These are phyloP conservation scores for Otatea glauca DNA, from an alignment of 176 grass and related monocot genomes.

Conservation along the genomic window DNA sequence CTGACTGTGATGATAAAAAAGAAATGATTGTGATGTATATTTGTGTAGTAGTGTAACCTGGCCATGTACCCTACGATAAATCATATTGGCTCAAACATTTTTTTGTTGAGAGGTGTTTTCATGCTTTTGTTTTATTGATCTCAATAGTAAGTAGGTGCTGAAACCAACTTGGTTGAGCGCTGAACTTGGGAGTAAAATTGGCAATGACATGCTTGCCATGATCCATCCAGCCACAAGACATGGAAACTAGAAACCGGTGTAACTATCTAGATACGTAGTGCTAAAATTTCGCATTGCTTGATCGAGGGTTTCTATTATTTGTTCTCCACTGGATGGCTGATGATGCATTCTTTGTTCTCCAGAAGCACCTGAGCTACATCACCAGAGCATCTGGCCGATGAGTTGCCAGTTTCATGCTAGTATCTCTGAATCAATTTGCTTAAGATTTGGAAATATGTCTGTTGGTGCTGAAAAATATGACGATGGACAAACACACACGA, in stretches of 20 bases:
- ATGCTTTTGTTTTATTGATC: neutral
- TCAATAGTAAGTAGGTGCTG: neutral
- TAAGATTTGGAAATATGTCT: conserved; percentile 83
- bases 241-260: neutral
- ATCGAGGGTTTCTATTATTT: conserved; percentile 4
- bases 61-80: neutral
- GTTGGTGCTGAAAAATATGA: too few relatives aligned
- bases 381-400: neutral
- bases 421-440: conserved; percentile 94
- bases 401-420: conserved; percentile 49
- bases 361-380: neutral
- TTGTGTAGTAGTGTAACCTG: too few relatives aligned
- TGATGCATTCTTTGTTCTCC: neutral
- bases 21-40: too few relatives aligned
- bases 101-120: too few relatives aligned
- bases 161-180: neutral
- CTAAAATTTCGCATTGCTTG: neutral
- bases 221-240: neutral
- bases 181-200: neutral
- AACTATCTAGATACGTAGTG: neutral
- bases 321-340: neutral
- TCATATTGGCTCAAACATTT: neutral
- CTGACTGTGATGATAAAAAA: too few relatives aligned
- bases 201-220: neutral
- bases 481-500: too few relatives aligned